These are phyloP conservation scores for Xylaria arbuscula DNA, from an alignment of 2,329 filamentous ascomycete species.

Conservation along the genomic window DNA sequence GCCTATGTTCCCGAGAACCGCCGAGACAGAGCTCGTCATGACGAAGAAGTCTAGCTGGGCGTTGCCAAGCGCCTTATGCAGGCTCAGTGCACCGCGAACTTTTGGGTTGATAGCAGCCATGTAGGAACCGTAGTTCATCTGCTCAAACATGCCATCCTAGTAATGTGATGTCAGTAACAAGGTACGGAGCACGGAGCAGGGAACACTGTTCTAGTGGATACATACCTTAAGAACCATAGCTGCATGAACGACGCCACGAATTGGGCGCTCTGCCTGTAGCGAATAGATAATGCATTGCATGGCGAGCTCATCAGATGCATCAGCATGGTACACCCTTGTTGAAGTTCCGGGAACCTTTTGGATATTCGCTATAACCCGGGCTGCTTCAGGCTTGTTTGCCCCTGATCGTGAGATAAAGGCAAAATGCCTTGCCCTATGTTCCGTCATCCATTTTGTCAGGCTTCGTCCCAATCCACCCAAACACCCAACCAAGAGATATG, in stretches of 20 bases:
- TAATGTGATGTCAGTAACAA: conserved; percentile 16
- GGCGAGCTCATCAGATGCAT: conserved; percentile 28
- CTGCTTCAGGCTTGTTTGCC: conserved; percentile 43
- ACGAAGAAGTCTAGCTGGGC: conserved; percentile 43
- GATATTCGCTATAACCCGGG: conserved; percentile 28
- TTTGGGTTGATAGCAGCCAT: conserved; percentile 35
- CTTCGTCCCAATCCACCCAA: conserved; percentile 52
- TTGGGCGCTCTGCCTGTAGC: conserved; percentile 34
- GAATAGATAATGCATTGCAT: conserved; percentile 29
- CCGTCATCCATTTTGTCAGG: conserved; percentile 51
- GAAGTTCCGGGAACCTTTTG: conserved; percentile 20
- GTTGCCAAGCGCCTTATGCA: conserved; percentile 35
- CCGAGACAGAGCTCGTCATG: conserved; percentile 44
- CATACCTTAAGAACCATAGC: conserved; percentile 42
- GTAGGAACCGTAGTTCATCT: conserved; percentile 28
- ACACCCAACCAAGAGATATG: conserved; percentile 52
- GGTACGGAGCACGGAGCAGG: not conserved
- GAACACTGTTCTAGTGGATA: not conserved
- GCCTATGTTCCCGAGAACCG: conserved; percentile 38
- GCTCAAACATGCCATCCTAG: conserved; percentile 39
- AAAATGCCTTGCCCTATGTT: conserved; percentile 48
- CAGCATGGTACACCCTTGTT: conserved; percentile 27
- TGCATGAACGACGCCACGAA: conserved; percentile 45
- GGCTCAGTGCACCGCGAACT: conserved; percentile 35
- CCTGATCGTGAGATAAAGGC: conserved; percentile 51